These are phyloP conservation scores for Creolimax fragrantissima DNA, from an alignment of 78 protist species.

Conservation along the genomic window DNA sequence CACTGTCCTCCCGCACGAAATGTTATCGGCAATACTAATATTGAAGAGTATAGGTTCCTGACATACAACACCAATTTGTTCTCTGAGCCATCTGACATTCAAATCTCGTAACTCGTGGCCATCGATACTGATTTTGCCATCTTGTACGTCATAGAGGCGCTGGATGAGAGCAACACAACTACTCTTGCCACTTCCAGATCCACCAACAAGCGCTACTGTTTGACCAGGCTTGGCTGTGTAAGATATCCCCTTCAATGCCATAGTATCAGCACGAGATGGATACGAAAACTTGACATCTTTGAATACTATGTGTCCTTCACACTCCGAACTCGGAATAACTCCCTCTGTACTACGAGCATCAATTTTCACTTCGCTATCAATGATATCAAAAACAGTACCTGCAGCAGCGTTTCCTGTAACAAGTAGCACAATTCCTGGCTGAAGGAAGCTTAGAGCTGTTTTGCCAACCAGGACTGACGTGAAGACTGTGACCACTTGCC, in stretches of 20 bases:
- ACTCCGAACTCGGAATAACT: background rate
- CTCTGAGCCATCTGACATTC: background rate
- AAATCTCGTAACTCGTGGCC: background rate
- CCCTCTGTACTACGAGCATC: constrained; percentile 47
- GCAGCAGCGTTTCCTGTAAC: background rate
- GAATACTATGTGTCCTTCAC: constrained; percentile 54
- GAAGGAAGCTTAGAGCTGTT: background rate
- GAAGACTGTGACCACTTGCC: constrained; percentile 15
- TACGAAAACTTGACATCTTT: constrained; percentile 65
- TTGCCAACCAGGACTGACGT: background rate
- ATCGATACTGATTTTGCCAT: background rate
- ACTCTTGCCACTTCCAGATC: constrained; percentile 41
- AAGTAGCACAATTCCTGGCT: background rate
- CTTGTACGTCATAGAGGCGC: constrained; percentile 57
- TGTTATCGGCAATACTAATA: constrained; percentile 74
- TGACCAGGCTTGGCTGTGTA: background rate
- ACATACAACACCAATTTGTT: constrained; percentile 32
- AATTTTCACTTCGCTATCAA: constrained; percentile 55
- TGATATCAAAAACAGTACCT: constrained; percentile 43
- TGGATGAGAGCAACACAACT: constrained; percentile 55
- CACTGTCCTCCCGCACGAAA: constrained; percentile 51
- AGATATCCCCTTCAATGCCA: background rate
- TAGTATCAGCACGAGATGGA: constrained; percentile 31
- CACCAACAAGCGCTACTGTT: background rate
- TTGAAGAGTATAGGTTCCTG: constrained; percentile 86